These are phyloP conservation scores for Kuraishia piskuri DNA, from an alignment of 805 yeast genomes.

Conservation along the genomic window DNA sequence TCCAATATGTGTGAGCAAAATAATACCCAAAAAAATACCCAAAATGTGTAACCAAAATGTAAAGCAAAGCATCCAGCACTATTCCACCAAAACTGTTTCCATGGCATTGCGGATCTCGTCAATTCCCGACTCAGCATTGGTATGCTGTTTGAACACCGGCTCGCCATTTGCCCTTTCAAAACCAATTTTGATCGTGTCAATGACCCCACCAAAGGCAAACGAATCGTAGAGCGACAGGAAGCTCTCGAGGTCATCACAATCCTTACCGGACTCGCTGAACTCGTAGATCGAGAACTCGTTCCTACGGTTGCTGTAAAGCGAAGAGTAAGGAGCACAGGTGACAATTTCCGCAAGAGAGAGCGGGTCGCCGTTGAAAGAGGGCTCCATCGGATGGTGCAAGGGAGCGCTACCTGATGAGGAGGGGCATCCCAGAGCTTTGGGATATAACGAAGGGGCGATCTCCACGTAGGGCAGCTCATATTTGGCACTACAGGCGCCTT, in stretches of 20 bases:
- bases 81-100: conserved; percentile 1
- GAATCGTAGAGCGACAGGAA: background rate
- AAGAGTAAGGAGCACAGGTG: conserved; percentile 30
- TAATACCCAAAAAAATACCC: no score
- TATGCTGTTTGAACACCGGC: conserved; percentile 1
- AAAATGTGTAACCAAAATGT: no score
- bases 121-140: background rate
- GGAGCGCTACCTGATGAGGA: background rate
- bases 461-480: background rate
- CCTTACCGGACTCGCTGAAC: conserved; percentile 1
- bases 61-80: no score
- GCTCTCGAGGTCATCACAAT: background rate
- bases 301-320: conserved; percentile 16
- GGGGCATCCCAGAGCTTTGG: background rate
- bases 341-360: conserved; percentile 49
- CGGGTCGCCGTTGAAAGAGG: conserved; percentile 18
- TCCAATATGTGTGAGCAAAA: no score
- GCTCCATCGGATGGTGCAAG: background rate
- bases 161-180: conserved; percentile 8
- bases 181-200: conserved; percentile 3
- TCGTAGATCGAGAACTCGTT: conserved; percentile 14
- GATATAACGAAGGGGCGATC: background rate
- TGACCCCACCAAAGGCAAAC: background rate
- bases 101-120: conserved; percentile 4
- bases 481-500: background rate